Base-by-base conservation (phyloP, 2,329 filamentous ascomycete species). In the Teratosphaeriaceae sp. region DNA sequence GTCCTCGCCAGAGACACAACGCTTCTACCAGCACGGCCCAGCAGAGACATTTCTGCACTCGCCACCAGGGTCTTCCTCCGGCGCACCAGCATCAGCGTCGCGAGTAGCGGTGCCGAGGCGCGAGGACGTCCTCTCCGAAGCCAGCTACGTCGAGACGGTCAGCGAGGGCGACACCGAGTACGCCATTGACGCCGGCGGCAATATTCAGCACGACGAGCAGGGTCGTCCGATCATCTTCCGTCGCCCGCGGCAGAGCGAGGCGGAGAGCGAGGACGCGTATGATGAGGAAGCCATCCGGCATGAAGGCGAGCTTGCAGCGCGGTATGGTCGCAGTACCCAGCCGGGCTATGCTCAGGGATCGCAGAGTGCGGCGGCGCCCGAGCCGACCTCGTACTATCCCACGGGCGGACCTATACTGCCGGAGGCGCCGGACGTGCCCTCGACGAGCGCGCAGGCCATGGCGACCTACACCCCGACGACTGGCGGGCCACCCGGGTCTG, bases 161-260 rank as follows among this genome's bases (percentile, higher is more conserved):
- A 83, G 78, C 44, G 82, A 85, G 61, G 79, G 75, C 61, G 79
- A 82, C 65, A 84, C 84, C 62, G 84, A 88, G 63, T 88, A 85
- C 64, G 74, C 77, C 48, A 74, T 79, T 52, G 79, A 84, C 58
- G 69, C 71, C 23, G 67, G 76, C 43, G 80, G 79, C 48, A 73
- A 78, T 52, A 79, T 80, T 53, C 70, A 78, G 43, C 73, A 72
- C 42, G 82, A 85, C 62, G 68, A 71, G 24, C 72, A 76, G 42
- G 82, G 81, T 42, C 74, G 75, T 40, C 78, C 73, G 42, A 76
- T 85, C 62, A 61, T 74, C 12, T 73, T 70, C 44, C 66, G 74
- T 46, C 72, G 45, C 18, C 53, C 30, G 13, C 18, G 19, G 5
- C 24, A 22, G 12, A 20, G 37, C 8, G 16, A 20, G 19, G 13